Evolutionary conservation across 2,329 filamentous ascomycete genomes (phyloP).

Genomic region (Exophiala bonariae): DNA sequence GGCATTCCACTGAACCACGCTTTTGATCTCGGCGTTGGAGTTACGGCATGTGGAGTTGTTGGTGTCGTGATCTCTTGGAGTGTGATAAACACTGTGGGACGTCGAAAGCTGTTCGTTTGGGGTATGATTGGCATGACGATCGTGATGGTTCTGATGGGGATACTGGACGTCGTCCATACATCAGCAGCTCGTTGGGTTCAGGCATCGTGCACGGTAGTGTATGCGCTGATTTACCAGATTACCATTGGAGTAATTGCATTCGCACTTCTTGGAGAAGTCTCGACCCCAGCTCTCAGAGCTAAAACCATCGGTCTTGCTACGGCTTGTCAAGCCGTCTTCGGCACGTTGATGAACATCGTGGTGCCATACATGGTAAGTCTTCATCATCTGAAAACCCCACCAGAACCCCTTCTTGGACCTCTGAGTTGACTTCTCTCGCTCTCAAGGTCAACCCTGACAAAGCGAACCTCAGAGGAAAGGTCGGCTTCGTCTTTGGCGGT

Average conservation of each 20-base stretch:
- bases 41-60: conserved; percentile 39
- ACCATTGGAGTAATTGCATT: conserved; percentile 47
- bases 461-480: conserved; percentile 32
- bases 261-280: conserved; percentile 49
- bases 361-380: conserved; percentile 9
- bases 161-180: conserved; percentile 40
- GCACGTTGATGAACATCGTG: conserved; percentile 35
- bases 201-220: conserved; percentile 38
- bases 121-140: conserved; percentile 35
- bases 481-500: conserved; percentile 34
- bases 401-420: no score
- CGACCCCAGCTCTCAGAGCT: conserved; percentile 42
- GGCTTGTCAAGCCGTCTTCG: conserved; percentile 40
- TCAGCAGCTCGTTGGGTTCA: conserved; percentile 37
- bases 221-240: conserved; percentile 40
- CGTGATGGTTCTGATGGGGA: conserved; percentile 40
- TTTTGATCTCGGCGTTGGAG: conserved; percentile 41
- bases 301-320: conserved; percentile 47
- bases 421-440: background rate
- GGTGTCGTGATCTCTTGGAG: conserved; percentile 40
- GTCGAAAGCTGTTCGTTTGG: conserved; percentile 34
- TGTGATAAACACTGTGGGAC: conserved; percentile 35
- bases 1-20: conserved; percentile 35
- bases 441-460: conserved; percentile 23
- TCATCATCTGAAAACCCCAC: no score